phyloP scores from a whole-genome alignment of 1,139 yeast genomes.

The Yamadazyma songkhlaensis region DNA sequence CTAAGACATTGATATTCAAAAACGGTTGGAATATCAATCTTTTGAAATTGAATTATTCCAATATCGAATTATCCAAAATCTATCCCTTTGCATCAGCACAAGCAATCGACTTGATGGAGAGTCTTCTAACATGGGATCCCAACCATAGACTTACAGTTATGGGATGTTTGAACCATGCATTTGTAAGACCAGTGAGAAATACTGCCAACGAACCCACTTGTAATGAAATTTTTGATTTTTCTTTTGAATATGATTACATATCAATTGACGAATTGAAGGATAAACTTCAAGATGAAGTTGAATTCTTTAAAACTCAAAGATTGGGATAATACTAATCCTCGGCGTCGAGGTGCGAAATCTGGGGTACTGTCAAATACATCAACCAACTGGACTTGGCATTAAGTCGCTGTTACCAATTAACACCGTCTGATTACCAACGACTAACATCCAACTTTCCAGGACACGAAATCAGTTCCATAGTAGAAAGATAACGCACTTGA shows the following conservation, averaged over 20 bases:
- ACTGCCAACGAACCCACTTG: conserved; percentile 49
- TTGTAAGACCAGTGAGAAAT: conserved; percentile 47
- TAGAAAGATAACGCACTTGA: background rate
- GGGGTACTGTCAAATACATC: background rate
- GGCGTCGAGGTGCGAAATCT: background rate
- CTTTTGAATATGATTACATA: conserved; percentile 49
- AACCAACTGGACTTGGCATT: background rate
- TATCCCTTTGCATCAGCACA: conserved; percentile 57
- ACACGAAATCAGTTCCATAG: no score
- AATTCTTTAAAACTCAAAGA: conserved; percentile 20
- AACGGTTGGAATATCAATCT: conserved; percentile 27
- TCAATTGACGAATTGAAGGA: conserved; percentile 39
- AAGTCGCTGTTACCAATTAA: background rate
- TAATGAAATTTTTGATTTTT: conserved; percentile 51
- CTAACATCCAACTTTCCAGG: no score
- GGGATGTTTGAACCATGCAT: conserved; percentile 52
- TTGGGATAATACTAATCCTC: background rate
- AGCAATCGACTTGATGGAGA: conserved; percentile 48
- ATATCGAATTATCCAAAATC: conserved; percentile 45
- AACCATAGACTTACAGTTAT: conserved; percentile 44
- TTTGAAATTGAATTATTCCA: conserved; percentile 21
- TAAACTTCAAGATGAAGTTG: conserved; percentile 46
- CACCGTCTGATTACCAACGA: no score
- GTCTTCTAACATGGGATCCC: conserved; percentile 63
- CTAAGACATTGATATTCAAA: conserved; percentile 31